Evolutionary conservation across 2,329 filamentous ascomycete genomes (phyloP).

Genomic region (Phyllosticta citrichinensis): DNA sequence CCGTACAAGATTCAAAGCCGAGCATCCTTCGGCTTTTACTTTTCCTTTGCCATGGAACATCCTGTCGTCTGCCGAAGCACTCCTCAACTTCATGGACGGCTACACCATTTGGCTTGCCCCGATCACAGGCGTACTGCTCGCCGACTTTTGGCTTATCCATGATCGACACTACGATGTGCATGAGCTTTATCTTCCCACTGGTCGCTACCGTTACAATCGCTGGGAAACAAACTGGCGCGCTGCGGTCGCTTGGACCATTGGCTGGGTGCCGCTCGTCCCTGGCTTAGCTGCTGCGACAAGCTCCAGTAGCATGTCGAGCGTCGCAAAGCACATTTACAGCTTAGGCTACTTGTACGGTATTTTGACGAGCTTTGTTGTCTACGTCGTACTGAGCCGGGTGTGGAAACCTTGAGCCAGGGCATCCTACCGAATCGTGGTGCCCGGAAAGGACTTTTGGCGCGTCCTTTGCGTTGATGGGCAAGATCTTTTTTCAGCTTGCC

Average conservation of each 20-base stretch:
- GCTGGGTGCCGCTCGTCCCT: slow-evolving; percentile 15
- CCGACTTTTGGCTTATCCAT: slow-evolving; percentile 17
- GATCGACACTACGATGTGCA: slow-evolving; percentile 14
- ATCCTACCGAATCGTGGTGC: too few species aligned
- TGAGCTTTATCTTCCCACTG: slow-evolving; percentile 17
- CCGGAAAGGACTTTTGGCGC: too few species aligned
- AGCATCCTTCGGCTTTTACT: background rate
- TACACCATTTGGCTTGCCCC: slow-evolving; percentile 12
- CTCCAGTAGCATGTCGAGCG: slow-evolving; percentile 5
- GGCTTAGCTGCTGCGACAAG: slow-evolving; percentile 15
- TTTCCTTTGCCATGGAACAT: slow-evolving; percentile 9
- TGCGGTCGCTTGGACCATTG: slow-evolving; percentile 14
- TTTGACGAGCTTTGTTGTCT: slow-evolving; percentile 10
- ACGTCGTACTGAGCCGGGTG: background rate
- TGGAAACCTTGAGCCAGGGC: background rate
- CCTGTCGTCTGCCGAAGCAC: slow-evolving; percentile 9
- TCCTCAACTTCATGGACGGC: slow-evolving; percentile 11
- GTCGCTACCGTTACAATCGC: slow-evolving; percentile 17
- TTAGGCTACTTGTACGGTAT: slow-evolving; percentile 16
- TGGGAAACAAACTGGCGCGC: slow-evolving; percentile 18
- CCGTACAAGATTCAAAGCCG: slow-evolving; percentile 2
- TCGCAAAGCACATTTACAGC: slow-evolving; percentile 14
- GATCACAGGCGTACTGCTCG: slow-evolving; percentile 12
- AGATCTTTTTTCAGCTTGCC: too few species aligned
- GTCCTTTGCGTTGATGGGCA: too few species aligned